phyloP scores from a whole-genome alignment of 805 yeast genomes.

The Hanseniaspora vineae region DNA sequence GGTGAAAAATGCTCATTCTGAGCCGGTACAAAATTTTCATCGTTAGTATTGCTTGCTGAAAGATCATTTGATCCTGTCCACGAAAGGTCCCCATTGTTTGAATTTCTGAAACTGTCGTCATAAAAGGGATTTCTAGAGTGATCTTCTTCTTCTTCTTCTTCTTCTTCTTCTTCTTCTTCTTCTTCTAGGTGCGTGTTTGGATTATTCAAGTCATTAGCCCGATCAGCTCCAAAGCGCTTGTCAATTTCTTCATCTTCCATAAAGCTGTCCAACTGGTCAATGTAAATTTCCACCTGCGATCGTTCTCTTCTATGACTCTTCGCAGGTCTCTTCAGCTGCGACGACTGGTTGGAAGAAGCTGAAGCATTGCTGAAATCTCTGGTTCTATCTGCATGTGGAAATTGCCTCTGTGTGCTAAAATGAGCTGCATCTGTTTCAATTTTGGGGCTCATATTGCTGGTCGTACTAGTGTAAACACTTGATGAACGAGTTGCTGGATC shows the following conservation, averaged over 20 bases:
- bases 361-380: background rate
- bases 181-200: too few species aligned
- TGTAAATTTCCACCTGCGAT: constrained; percentile 23
- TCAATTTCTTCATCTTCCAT: constrained; percentile 1
- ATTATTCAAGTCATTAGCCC: too few species aligned
- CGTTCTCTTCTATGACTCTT: constrained; percentile 13
- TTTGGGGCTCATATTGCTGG: background rate
- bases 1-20: background rate
- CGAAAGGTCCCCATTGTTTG: too few species aligned
- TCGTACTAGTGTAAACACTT: background rate
- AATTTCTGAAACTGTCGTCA: too few species aligned
- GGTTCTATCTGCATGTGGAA: background rate
- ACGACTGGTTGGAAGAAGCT: background rate
- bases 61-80: too few species aligned
- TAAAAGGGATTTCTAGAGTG: too few species aligned
- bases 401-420: background rate
- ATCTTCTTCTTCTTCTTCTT: too few species aligned
- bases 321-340: constrained; percentile 2
- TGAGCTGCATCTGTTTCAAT: background rate
- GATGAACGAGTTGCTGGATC: background rate
- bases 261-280: constrained; percentile 21
- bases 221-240: background rate
- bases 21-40: background rate
- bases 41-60: too few species aligned
- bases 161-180: too few species aligned